Conservation (phyloP, 2,329 filamentous ascomycete genomes). For the Stemphylium lycopersici region DNA sequence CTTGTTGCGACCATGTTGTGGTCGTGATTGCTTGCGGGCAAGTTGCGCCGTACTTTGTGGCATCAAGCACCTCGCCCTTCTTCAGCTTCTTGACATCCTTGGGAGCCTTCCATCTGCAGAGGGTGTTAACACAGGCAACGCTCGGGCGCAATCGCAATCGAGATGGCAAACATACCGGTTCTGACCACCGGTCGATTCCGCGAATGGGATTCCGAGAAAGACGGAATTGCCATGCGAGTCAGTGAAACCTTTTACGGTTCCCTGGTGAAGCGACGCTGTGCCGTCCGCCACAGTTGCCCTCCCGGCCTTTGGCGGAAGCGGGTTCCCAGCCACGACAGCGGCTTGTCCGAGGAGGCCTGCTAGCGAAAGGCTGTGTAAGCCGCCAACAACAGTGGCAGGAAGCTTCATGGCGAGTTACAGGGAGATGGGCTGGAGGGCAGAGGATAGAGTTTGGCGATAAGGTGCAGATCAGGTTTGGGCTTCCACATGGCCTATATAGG, state of each 20-base stretch:
- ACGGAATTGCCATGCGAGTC: slow-evolving; percentile 29
- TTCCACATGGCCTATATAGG: slow-evolving; percentile 13
- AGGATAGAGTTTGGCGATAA: slow-evolving; percentile 12
- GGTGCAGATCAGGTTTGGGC: slow-evolving; percentile 11
- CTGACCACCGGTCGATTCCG: slow-evolving; percentile 30
- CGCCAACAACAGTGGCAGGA: neutral
- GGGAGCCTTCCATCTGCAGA: slow-evolving; percentile 27
- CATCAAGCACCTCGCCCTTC: slow-evolving; percentile 20
- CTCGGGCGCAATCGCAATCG: neutral
- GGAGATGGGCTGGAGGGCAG: neutral
- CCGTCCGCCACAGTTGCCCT: slow-evolving; percentile 10
- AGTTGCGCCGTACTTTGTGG: slow-evolving; percentile 29
- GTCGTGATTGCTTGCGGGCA: slow-evolving; percentile 33
- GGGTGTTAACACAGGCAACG: neutral
- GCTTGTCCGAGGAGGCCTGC: slow-evolving; percentile 11
- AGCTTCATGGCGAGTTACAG: slow-evolving; percentile 18
- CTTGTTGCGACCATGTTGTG: slow-evolving; percentile 27
- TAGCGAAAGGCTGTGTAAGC: slow-evolving; percentile 13
- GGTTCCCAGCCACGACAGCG: slow-evolving; percentile 8
- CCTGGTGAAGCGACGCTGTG: slow-evolving; percentile 19
- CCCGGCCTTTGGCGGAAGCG: slow-evolving; percentile 12
- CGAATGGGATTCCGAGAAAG: slow-evolving; percentile 33
- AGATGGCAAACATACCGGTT: slow-evolving; percentile 21
- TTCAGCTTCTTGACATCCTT: slow-evolving; percentile 17
- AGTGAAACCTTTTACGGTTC: slow-evolving; percentile 25